phyloP scores from a whole-genome alignment of 176 grass and related monocot genomes.

The Thinopyrum elongatum region DNA sequence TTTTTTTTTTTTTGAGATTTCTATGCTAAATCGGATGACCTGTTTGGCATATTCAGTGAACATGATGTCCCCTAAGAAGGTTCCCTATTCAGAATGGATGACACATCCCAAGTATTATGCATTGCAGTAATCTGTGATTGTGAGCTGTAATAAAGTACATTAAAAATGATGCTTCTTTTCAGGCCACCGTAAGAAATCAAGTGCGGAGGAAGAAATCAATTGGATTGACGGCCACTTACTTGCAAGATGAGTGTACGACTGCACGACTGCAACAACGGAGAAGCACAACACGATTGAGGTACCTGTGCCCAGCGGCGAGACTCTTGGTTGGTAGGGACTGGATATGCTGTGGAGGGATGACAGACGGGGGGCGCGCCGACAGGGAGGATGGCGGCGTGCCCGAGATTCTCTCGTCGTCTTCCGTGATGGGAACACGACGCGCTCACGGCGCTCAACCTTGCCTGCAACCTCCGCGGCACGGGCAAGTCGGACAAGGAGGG shows the following conservation, averaged over 20 bases:
- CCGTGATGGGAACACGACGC: slow-evolving; percentile 42
- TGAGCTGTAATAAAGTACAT: not conserved
- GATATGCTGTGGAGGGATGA: too few species aligned
- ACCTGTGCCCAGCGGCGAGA: too few species aligned
- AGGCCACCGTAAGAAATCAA: not conserved
- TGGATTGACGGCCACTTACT: not conserved
- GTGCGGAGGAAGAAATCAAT: not conserved
- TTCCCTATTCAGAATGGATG: not conserved
- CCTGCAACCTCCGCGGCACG: too few species aligned
- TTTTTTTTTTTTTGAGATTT: not conserved
- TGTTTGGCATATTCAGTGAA: not conserved
- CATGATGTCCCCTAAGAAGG: not conserved
- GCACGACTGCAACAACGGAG: too few species aligned
- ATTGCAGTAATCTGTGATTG: not conserved
- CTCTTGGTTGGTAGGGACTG: too few species aligned
- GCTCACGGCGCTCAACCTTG: slow-evolving; percentile 7
- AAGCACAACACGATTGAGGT: too few species aligned
- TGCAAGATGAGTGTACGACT: not conserved
- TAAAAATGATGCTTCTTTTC: not conserved
- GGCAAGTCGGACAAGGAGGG: slow-evolving; percentile 5
- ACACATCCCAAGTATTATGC: not conserved
- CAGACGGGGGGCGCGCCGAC: too few species aligned
- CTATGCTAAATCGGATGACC: too few species aligned
- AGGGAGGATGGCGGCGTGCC: too few species aligned
- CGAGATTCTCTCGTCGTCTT: too few species aligned